A percentile compares a stretch with the other conserved stretches of the same genome.
phyloP scores from a whole-genome alignment of 805 yeast genomes.

The Myxozyma mucilagina region DNA sequence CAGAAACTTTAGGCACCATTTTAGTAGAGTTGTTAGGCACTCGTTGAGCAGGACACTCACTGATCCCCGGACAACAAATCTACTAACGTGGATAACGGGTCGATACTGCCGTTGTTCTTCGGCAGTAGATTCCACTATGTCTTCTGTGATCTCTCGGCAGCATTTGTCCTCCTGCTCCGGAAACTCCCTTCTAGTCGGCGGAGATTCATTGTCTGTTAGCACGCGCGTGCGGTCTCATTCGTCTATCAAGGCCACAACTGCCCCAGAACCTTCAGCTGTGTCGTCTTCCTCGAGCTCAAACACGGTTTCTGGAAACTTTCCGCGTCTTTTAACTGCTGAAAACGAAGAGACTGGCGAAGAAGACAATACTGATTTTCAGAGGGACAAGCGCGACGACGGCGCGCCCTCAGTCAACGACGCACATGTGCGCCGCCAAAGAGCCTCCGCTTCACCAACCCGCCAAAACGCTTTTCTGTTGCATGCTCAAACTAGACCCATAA shows the following conservation, averaged over 20 bases:
- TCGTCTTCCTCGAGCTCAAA: constrained; percentile 6
- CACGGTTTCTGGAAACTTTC: not conserved
- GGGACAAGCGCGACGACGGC: not conserved
- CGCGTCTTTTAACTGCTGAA: not conserved
- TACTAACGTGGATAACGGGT: not conserved
- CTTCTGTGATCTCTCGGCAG: constrained; percentile 6
- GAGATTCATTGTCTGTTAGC: not conserved
- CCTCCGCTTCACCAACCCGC: constrained; percentile 1
- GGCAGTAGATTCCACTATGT: not conserved
- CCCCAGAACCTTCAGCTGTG: not conserved
- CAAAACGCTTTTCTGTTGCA: not conserved
- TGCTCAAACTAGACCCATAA: not conserved
- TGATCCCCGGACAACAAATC: constrained; percentile 1
- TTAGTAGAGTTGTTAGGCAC: not conserved
- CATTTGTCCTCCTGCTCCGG: not conserved
- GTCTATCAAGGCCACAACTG: constrained; percentile 5
- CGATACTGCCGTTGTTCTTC: not conserved
- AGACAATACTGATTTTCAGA: not conserved
- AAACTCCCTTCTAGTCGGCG: not conserved
- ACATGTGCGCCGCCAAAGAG: constrained; percentile 3
- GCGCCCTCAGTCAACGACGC: not conserved
- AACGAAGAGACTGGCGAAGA: constrained; percentile 8
- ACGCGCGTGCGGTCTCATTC: constrained; percentile 8
- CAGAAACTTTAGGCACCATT: not conserved
- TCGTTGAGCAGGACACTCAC: not conserved